Evolutionary conservation across 148 eudicot species (phyloP).

Genomic region (Chenopodium suecicum): DNA sequence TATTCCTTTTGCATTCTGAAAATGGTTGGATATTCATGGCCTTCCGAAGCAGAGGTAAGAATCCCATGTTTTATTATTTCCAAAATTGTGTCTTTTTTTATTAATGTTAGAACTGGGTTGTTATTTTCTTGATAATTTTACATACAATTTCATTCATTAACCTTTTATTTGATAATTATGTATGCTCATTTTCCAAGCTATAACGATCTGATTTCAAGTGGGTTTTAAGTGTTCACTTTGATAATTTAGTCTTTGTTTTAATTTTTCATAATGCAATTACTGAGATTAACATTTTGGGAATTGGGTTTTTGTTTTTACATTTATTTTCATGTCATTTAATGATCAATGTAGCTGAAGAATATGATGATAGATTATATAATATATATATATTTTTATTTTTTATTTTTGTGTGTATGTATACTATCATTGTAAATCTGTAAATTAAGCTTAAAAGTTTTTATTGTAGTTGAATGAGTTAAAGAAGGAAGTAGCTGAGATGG

Average conservation of each 20-base stretch:
- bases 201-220: background rate
- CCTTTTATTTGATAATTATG: background rate
- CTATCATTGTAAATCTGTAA: background rate
- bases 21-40: constrained; percentile 62
- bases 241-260: background rate
- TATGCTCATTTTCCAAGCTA: background rate
- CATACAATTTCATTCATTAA: background rate
- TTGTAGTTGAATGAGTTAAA: constrained; percentile 63
- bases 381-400: background rate
- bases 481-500: constrained; percentile 58
- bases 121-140: background rate
- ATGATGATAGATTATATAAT: background rate
- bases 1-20: constrained; percentile 9
- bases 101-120: background rate
- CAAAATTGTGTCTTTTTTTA: background rate
- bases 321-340: background rate
- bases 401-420: background rate
- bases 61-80: background rate
- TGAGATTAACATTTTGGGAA: background rate
- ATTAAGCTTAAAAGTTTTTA: constrained; percentile 17
- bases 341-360: background rate
- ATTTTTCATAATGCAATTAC: background rate
- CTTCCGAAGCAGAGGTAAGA: constrained; percentile 62
- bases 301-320: too few species aligned
- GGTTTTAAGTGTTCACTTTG: background rate